A percentile compares a stretch with the other conserved stretches of the same genome.
phyloP scores from a whole-genome alignment of 345 rosid species.

The Arabidopsis suecica region DNA sequence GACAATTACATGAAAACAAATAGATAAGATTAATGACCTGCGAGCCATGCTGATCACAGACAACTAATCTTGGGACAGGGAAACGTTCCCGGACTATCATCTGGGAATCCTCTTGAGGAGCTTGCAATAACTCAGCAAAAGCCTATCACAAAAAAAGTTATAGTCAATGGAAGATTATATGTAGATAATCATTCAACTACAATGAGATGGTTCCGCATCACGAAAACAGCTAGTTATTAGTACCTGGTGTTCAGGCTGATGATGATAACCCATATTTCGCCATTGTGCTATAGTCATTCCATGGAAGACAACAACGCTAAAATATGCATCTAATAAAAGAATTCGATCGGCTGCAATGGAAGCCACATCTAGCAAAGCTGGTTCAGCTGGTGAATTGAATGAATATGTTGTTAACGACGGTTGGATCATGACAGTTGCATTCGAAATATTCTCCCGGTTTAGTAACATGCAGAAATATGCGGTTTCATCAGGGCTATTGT shows the following conservation, averaged over 20 bases:
- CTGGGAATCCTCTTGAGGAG: conserved; percentile 79
- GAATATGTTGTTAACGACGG: conserved; percentile 92
- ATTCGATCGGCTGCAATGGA: conserved; percentile 91
- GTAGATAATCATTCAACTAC: not conserved
- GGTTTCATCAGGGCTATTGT: conserved; percentile 98
- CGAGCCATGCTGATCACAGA: conserved; percentile 98
- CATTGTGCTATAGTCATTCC: conserved; percentile 99
- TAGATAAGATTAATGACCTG: conserved; percentile 55
- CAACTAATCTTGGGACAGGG: conserved; percentile 94
- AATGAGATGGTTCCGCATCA: not conserved
- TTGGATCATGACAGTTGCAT: conserved; percentile 98
- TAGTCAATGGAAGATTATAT: not conserved
- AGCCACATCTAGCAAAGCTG: conserved; percentile 93
- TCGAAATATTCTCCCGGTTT: conserved; percentile 85
- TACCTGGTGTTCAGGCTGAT: conserved; percentile 93
- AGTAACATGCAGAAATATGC: conserved; percentile 94
- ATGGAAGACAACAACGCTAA: conserved; percentile 93
- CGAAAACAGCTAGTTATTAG: not conserved
- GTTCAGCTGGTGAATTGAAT: conserved; percentile 79
- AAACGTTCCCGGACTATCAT: conserved; percentile 82
- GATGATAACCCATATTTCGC: conserved; percentile 95
- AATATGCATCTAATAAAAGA: conserved; percentile 89
- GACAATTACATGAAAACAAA: not conserved
- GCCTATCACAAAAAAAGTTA: conserved; percentile 51
- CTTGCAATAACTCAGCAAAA: conserved; percentile 82